phyloP scores from a whole-genome alignment of 352 stramenopile species.

The Phytophthora crassamura region DNA sequence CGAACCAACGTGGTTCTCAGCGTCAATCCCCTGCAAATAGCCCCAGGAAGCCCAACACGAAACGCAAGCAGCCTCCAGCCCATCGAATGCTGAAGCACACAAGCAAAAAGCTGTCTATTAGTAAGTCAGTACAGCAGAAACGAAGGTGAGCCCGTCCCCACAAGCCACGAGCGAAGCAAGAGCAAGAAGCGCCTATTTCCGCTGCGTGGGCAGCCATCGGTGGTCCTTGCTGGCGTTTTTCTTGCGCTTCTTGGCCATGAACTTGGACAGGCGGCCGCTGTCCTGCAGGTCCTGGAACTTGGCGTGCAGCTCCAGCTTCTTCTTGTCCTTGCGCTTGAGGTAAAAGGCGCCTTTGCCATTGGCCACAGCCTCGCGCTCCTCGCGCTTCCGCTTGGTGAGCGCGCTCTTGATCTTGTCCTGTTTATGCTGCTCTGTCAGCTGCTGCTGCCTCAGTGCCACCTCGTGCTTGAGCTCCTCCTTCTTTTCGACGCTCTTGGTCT shows the following conservation, averaged over 20 bases:
- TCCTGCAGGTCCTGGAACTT: conserved; percentile 93
- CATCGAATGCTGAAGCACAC: background rate
- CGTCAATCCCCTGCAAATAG: no score
- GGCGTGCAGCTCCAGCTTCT: conserved; percentile 89
- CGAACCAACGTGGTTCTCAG: no score
- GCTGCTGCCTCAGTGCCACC: conserved; percentile 73
- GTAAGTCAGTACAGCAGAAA: conserved; percentile 15
- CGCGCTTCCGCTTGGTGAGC: conserved; percentile 82
- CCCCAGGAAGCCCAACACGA: no score
- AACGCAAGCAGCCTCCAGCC: no score
- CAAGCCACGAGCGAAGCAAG: background rate
- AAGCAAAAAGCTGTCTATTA: conserved; percentile 32
- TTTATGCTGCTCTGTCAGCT: conserved; percentile 79
- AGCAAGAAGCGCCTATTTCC: conserved; percentile 53
- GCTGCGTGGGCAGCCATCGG: conserved; percentile 88
- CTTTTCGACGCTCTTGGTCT: conserved; percentile 65
- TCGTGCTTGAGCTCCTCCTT: conserved; percentile 86
- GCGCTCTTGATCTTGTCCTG: conserved; percentile 72
- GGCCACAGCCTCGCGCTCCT: conserved; percentile 90
- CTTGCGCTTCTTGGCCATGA: conserved; percentile 94
- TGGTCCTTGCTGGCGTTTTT: conserved; percentile 95
- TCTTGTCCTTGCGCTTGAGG: conserved; percentile 93
- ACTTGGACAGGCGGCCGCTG: conserved; percentile 90
- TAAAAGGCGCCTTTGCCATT: conserved; percentile 92
- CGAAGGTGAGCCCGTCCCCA: background rate